A percentile compares a stretch with the other conserved stretches of the same genome.
Evolutionary conservation across 352 stramenopile species (phyloP).

Genomic region (Phytopythium vexans): DNA sequence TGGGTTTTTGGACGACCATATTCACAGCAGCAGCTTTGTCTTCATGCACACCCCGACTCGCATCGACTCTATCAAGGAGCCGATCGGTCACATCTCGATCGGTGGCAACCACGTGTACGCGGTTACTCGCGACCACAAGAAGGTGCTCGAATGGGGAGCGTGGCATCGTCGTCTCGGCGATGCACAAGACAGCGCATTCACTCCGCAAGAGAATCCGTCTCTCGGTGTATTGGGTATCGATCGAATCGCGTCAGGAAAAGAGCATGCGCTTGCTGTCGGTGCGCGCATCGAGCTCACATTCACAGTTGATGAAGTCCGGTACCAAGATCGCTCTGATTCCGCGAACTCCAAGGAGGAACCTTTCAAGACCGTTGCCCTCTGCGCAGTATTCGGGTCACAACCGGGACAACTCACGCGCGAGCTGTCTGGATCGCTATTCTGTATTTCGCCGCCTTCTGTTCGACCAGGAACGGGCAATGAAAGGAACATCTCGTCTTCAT

Average conservation of each 20-base stretch:
- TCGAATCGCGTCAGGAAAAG: slow-evolving; percentile 46
- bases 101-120: slow-evolving; percentile 73
- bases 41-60: slow-evolving; percentile 65
- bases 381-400: slow-evolving; percentile 47
- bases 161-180: slow-evolving; percentile 47
- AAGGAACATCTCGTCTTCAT: slow-evolving; percentile 4
- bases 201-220: slow-evolving; percentile 35
- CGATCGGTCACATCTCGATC: slow-evolving; percentile 46
- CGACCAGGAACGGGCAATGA: background rate
- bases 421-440: slow-evolving; percentile 30
- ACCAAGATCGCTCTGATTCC: slow-evolving; percentile 7
- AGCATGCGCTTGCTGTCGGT: slow-evolving; percentile 55
- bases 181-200: slow-evolving; percentile 51
- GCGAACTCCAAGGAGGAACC: slow-evolving; percentile 6
- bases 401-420: slow-evolving; percentile 37
- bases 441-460: slow-evolving; percentile 6
- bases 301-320: slow-evolving; percentile 28
- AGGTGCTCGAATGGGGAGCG: slow-evolving; percentile 70
- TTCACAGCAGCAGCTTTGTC: slow-evolving; percentile 71
- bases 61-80: slow-evolving; percentile 54
- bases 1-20: slow-evolving; percentile 64
- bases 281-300: slow-evolving; percentile 48
- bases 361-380: slow-evolving; percentile 26
- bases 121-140: slow-evolving; percentile 32
- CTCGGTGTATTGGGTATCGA: slow-evolving; percentile 47